A percentile compares a stretch with the other conserved stretches of the same genome.
Conservation (phyloP, 192 early-diverging fungal genomes). For the Podila clonocystis region DNA sequence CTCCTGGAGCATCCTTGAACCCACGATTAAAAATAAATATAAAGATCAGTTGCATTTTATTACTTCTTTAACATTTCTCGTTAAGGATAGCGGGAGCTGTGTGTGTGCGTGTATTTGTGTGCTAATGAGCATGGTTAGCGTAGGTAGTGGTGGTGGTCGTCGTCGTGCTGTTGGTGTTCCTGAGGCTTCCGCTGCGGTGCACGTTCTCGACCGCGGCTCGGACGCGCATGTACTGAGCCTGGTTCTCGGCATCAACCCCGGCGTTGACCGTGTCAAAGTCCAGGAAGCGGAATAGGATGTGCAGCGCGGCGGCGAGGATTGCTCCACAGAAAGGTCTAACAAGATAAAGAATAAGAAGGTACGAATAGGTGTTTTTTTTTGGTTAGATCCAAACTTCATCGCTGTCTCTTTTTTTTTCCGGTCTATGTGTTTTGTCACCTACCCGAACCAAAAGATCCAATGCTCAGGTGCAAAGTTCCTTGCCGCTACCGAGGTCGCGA, state of each 20-base stretch:
- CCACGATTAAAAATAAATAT: no score
- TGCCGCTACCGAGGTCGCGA: slow-evolving; percentile 67
- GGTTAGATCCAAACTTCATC: no score
- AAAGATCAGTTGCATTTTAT: no score
- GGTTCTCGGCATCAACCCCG: slow-evolving; percentile 40
- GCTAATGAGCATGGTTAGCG: no score
- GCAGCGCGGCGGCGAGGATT: slow-evolving; percentile 22
- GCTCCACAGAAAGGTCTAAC: slow-evolving; percentile 30
- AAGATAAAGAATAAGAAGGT: neutral
- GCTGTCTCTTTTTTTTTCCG: no score
- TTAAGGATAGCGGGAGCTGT: slow-evolving; percentile 6
- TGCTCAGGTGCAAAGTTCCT: slow-evolving; percentile 56
- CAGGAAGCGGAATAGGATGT: slow-evolving; percentile 42
- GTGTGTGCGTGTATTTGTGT: slow-evolving; percentile 29
- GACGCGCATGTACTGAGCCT: slow-evolving; percentile 23
- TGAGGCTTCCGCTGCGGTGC: neutral
- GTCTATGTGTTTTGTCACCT: neutral
- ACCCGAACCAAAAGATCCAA: slow-evolving; percentile 74
- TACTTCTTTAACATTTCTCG: no score
- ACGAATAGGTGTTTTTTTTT: neutral
- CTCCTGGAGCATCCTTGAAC: no score
- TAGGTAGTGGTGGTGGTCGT: neutral
- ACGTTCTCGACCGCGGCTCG: slow-evolving; percentile 6
- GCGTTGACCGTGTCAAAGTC: slow-evolving; percentile 28
- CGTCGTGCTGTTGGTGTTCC: neutral